Base-by-base conservation (phyloP, 441 rosid species). In the Melastoma candidum region DNA sequence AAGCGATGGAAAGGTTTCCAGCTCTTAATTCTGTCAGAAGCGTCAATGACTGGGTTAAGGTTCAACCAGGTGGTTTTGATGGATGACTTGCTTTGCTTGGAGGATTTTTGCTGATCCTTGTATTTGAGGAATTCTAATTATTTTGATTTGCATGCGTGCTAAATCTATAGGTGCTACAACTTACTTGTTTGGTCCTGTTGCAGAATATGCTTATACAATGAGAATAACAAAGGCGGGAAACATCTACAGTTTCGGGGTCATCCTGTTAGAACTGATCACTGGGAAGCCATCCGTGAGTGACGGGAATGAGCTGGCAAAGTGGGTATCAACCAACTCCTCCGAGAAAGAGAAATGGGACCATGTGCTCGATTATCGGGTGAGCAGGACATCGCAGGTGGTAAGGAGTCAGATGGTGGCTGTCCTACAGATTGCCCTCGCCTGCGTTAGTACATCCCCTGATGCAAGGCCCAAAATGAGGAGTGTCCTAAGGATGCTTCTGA, bases 151-250 rank as follows among this genome's bases (percentile, higher is more conserved):
- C 41, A 17, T 17, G 7, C 7, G 6, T 4, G 9, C 10, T 36
- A 36, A 36, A 36, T 36, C 7, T 36, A 6, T 36, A 36, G 41
- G 8, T 36, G 6, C 8, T 36, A 36, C 8, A 36, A 36, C 41
- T 36, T 52, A 11, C 26, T 52, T 45, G 24, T 52, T 45, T 50
- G 59, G 36, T 60, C 36, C 45, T 51, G 56, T 49, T 17, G 59
- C 85, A 90, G 97, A 90, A 77, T 90, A 90, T 71, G 95, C 97
- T 57, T 87, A 90, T 68, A 83, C 85, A 10, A 90, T 90, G 97
- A 84, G 92, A 67, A 82, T 87, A 49, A 90, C 95, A 53, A 73
- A 59, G 76, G 87, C 92, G 0, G 94, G 94, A 26, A 87, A 90
- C 45, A 81, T 90, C 44, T 87, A 84, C 65, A 90, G 92, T 66